Percentiles rank a stretch among this genome's conserved stretches.
Evolutionary conservation across 306 rosid genomes (phyloP).

Genomic region (Acacia crassicarpa): DNA sequence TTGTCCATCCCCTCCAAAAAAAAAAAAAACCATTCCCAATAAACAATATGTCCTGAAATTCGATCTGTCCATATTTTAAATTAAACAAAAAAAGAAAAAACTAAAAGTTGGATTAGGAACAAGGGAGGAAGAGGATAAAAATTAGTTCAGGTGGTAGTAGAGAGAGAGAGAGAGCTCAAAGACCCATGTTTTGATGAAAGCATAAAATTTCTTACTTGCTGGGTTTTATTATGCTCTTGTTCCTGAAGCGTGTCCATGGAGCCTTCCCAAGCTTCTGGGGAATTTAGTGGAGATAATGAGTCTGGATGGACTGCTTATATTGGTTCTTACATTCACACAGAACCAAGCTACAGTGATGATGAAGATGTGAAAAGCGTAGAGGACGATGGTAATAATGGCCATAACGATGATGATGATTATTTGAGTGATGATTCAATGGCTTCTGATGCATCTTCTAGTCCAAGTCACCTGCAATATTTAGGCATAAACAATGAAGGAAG

Average conservation of each 20-base stretch:
- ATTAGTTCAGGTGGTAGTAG: constrained; percentile 1
- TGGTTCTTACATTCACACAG: constrained; percentile 41
- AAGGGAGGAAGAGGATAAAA: constrained; percentile 21
- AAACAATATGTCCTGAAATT: not conserved
- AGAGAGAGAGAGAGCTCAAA: not conserved
- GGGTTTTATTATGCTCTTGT: not conserved
- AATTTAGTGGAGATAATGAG: constrained; percentile 50
- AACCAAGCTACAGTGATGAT: constrained; percentile 12
- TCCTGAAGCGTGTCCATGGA: constrained; percentile 48
- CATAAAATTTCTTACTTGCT: not conserved
- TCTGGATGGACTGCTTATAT: constrained; percentile 84
- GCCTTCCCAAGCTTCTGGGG: constrained; percentile 42
- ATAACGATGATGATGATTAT: not conserved
- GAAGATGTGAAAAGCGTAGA: constrained; percentile 1
- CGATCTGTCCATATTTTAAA: not conserved
- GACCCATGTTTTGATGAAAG: constrained; percentile 19
- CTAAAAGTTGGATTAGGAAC: constrained; percentile 25
- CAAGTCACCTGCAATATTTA: constrained; percentile 40
- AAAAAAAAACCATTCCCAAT: not conserved
- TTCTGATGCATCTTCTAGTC: constrained; percentile 84
- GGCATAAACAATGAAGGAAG: constrained; percentile 37
- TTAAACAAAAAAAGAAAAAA: too few species aligned
- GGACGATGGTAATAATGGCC: not conserved
- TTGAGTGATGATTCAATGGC: constrained; percentile 71
- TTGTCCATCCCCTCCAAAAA: not conserved